Conservation (phyloP, 2,329 filamentous ascomycete genomes). For the Emmonsiellopsis sp. region DNA sequence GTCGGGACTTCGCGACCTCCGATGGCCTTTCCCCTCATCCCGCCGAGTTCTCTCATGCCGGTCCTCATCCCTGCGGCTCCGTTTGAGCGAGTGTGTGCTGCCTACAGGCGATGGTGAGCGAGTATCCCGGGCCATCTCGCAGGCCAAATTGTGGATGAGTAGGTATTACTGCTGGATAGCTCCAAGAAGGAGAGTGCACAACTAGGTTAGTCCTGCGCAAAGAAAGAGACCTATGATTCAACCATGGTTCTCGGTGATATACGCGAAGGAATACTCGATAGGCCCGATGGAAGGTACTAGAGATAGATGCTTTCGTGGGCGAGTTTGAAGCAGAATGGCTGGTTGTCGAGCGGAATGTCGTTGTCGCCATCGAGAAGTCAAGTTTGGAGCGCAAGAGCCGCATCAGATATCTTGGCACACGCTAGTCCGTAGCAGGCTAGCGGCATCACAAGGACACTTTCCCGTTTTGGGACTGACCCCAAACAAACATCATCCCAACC, state of each 20-base stretch:
- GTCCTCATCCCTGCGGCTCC: conserved; percentile 46
- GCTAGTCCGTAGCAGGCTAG: conserved; percentile 19
- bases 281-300: not conserved
- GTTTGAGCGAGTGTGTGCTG: conserved; percentile 67
- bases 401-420: not conserved
- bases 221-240: not conserved
- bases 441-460: not conserved
- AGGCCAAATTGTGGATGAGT: conserved; percentile 41
- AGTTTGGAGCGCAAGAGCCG: not conserved
- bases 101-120: conserved; percentile 92
- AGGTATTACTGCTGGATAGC: conserved; percentile 33
- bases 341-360: not conserved
- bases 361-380: not conserved
- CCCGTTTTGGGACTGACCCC: conserved; percentile 5
- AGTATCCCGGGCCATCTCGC: conserved; percentile 53
- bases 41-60: conserved; percentile 43
- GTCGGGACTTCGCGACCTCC: conserved; percentile 41
- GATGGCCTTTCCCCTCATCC: conserved; percentile 41
- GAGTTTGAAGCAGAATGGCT: not conserved
- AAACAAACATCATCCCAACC: conserved; percentile 5
- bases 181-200: not conserved
- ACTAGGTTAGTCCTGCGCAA: conserved; percentile 1
- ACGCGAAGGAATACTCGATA: not conserved
- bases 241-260: not conserved
- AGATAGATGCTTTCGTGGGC: not conserved